Base-by-base conservation (phyloP, 2,329 filamentous ascomycete genomes). In the Curvularia sp. region DNA sequence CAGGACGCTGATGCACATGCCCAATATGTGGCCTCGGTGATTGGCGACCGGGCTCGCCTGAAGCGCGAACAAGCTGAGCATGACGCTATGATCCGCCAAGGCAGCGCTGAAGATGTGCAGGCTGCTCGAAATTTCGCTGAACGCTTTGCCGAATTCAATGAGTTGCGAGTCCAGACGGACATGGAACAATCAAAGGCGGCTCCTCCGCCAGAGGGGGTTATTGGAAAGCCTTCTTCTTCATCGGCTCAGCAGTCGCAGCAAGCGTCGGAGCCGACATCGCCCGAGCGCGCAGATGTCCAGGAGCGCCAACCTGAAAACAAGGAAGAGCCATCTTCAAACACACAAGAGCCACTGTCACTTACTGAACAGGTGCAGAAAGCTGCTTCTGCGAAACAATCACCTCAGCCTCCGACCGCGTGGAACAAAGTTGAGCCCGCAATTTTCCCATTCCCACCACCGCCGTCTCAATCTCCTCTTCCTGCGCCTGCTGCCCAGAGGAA, bases 401-500 rank as follows among this genome's bases (percentile, higher is more conserved):
- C 83, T 7, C 81, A 81, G 62, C 76, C 80, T 28, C 80, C 84
- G 55, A 83, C 83, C 12, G 82, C 84, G 18, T 88, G 86, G 86
- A 82, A 78, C 30, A 88, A 87, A 71, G 79, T 84, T 24, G 86
- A 88, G 61, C 89, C 87, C 28, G 84, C 96, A 71, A 91, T 93
- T n/a, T 88, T 91, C 83, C 89, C 90, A 5, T 88, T 89, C 76
- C 90, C 90, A 44, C 88, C 90, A 10, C 86, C 89, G 10, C 88
- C 88, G 53, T 92, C 91, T 2, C 86, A 86, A 22, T 96, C 92
- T 2, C 92, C 93, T 41, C 84, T 97, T 35, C 92, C 93, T 4
- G 93, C 94, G 0, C 94, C 93, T 12, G 92, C 91, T 43, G 93
- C 93, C 9, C 93, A 97, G 79, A 88, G 93, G 49, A 90, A 89